Evolutionary conservation across 1,284 basidiomycete genomes (phyloP), one percentile per base, ranked within the genome.

Genomic region (Irpex sp.): DNA sequence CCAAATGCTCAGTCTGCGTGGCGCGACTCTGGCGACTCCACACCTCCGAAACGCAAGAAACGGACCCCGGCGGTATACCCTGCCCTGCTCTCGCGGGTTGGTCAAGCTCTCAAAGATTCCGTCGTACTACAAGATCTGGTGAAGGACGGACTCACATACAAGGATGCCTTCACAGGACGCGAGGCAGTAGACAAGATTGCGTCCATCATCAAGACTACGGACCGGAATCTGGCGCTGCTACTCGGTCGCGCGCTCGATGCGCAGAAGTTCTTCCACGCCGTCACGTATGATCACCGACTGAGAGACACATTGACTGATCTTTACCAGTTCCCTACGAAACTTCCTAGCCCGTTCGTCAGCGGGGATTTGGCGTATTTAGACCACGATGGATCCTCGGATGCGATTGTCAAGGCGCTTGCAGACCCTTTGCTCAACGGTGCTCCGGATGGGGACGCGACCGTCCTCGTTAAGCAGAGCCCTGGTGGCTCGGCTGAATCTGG

Each of bases 241-340:
- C 84, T 99, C 8, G 97, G 97, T 11, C 86, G 97, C 57, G 95
- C 97, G 4, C 82, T 99, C 61, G 97, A 99, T 73, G 93, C 95
- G 11, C 97, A 99, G 78, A 99, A 98, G 79, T 98, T 97, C 79
- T 99, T 99, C 75, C 97, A 99, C 75, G 97, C 98, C 71, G 97
- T 99, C 67, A 98, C 97, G 5, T 99, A 99, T 74, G 96, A 98
- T 72, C 97, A 99, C 75, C 89, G 97, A 11, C 75, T 99, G 66
- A 83, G 97, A 58, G 97, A 99, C 76, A 94, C 89, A 68, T 81
- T 89, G 1, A 83, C 86, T 66, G 97, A 99, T 77, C 79, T 99
- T 35, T 99, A 98, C 76, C 96, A 97, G 75, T 98, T 99, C 78
- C 80, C 83, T 66, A 87, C 85, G 37, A 87, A 85, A 69, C 71